Percentiles rank a stretch among this genome's conserved stretches.
Evolutionary conservation across 2,329 filamentous ascomycete species (phyloP).

Genomic region (Didymella lethalis): DNA sequence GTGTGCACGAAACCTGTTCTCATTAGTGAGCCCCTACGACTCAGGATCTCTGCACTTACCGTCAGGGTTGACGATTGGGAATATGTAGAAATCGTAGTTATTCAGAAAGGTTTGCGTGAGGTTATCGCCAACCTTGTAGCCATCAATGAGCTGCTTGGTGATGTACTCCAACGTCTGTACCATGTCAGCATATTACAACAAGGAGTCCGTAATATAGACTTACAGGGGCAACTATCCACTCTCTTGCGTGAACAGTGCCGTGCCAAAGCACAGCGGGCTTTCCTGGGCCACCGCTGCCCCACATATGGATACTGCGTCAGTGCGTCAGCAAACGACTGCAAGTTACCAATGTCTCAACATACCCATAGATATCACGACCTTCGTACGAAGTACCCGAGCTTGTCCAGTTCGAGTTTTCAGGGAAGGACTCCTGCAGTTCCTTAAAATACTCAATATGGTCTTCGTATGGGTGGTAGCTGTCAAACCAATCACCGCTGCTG

Average conservation of each 20-base stretch:
- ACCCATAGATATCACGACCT: constrained; percentile 42
- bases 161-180: constrained; percentile 38
- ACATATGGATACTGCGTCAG: constrained; percentile 36
- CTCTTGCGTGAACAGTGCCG: constrained; percentile 44
- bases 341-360: background rate
- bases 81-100: constrained; percentile 45
- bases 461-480: constrained; percentile 45
- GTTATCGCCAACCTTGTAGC: constrained; percentile 38
- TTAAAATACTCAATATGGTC: constrained; percentile 36
- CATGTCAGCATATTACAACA: background rate
- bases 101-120: constrained; percentile 44
- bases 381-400: constrained; percentile 42
- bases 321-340: background rate
- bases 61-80: constrained; percentile 45
- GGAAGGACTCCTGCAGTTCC: constrained; percentile 37
- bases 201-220: background rate
- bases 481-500: constrained; percentile 38
- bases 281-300: constrained; percentile 42
- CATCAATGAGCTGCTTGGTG: constrained; percentile 37
- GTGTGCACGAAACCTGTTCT: constrained; percentile 42
- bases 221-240: constrained; percentile 55
- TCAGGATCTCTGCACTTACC: constrained; percentile 20
- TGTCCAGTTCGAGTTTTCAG: constrained; percentile 42
- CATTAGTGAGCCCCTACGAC: background rate
- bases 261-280: constrained; percentile 38